Evolutionary conservation across 1,139 yeast species (phyloP).

Genomic region (Candida pseudoviswanathii): DNA sequence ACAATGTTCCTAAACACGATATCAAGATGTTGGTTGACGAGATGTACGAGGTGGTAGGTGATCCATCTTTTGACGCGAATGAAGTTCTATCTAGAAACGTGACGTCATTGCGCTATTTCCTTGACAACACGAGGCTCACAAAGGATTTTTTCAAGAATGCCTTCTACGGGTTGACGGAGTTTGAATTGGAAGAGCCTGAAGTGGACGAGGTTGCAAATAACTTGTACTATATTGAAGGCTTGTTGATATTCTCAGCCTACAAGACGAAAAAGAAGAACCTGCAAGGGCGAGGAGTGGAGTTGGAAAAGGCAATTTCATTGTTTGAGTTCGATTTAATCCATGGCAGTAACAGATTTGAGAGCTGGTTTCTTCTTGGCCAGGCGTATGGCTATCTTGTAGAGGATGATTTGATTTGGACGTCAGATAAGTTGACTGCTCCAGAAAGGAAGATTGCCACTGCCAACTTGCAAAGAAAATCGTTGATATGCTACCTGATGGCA

Average conservation of each 20-base stretch:
- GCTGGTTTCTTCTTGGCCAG: slow-evolving; percentile 85
- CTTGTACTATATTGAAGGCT: slow-evolving; percentile 72
- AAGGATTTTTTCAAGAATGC: slow-evolving; percentile 54
- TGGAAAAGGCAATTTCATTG: slow-evolving; percentile 70
- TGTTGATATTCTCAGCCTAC: slow-evolving; percentile 65
- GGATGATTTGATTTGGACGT: slow-evolving; percentile 87
- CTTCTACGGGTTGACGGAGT: slow-evolving; percentile 53
- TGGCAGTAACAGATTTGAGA: slow-evolving; percentile 71
- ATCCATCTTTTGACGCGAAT: slow-evolving; percentile 49
- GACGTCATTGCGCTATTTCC: slow-evolving; percentile 48
- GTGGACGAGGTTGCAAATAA: slow-evolving; percentile 45
- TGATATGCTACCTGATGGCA: slow-evolving; percentile 79
- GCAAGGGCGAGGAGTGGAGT: slow-evolving; percentile 80
- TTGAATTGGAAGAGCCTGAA: slow-evolving; percentile 23
- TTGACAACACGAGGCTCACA: slow-evolving; percentile 51
- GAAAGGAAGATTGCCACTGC: slow-evolving; percentile 70
- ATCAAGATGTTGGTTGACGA: slow-evolving; percentile 71
- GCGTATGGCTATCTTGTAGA: slow-evolving; percentile 80
- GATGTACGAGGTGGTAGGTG: slow-evolving; percentile 73
- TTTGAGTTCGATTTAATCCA: slow-evolving; percentile 68
- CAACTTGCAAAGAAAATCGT: slow-evolving; percentile 64
- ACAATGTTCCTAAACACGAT: slow-evolving; percentile 62
- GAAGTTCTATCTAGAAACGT: slow-evolving; percentile 44
- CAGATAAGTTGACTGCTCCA: slow-evolving; percentile 71
- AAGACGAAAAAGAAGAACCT: slow-evolving; percentile 69